A percentile compares a stretch with the other conserved stretches of the same genome.
phyloP scores from a whole-genome alignment of 805 yeast species.

The Teunomyces lycoperdinae region DNA sequence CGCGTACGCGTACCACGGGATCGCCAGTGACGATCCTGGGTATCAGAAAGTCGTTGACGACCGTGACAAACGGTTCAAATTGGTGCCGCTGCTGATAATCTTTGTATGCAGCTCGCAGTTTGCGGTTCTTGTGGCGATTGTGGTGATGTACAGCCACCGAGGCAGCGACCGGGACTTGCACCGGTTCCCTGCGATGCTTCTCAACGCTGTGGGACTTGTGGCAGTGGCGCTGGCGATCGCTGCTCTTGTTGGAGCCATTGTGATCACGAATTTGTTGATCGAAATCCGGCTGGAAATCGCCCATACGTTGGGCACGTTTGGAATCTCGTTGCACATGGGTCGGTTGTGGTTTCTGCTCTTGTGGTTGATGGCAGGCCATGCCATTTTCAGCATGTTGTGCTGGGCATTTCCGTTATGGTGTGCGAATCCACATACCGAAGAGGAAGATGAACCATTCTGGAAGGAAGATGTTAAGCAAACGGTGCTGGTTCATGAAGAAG shows the following conservation, averaged over 20 bases:
- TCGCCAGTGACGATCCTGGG: constrained; percentile 10
- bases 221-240: constrained; percentile 33
- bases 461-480: not conserved
- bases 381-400: constrained; percentile 23
- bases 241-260: constrained; percentile 25
- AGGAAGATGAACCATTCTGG: constrained; percentile 14
- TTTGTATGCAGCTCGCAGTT: constrained; percentile 28
- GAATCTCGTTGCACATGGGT: constrained; percentile 45
- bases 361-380: constrained; percentile 28
- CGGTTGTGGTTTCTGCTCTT: constrained; percentile 37
- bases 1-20: constrained; percentile 45
- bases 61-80: constrained; percentile 15
- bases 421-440: constrained; percentile 42
- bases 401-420: constrained; percentile 49
- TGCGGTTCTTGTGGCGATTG: constrained; percentile 24
- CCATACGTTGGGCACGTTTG: constrained; percentile 42
- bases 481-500: constrained; percentile 7
- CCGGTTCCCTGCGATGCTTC: constrained; percentile 25
- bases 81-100: constrained; percentile 27
- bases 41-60: constrained; percentile 10
- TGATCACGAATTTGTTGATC: constrained; percentile 26
- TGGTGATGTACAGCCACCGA: constrained; percentile 36
- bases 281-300: constrained; percentile 23
- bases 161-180: constrained; percentile 32
- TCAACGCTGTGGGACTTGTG: constrained; percentile 35